Base-by-base conservation (phyloP, 2,329 filamentous ascomycete genomes). In the Curvularia eragrostidis region DNA sequence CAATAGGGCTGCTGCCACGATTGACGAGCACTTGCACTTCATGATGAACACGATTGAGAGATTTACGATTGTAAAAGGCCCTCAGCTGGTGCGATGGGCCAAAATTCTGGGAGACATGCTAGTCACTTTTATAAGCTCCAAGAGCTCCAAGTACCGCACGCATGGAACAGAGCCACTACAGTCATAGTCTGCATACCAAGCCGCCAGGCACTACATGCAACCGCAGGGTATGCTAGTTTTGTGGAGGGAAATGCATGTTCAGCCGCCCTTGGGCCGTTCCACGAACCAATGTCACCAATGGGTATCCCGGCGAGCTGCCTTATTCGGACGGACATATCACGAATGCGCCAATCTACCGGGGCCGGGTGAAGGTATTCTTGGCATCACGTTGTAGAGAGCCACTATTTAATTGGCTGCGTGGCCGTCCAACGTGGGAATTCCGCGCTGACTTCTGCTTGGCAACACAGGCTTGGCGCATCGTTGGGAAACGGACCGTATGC, bases 91-190 rank as follows among this genome's bases (percentile, higher is more conserved):
- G 66, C 67, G 63, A 69, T 68, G 59, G 59, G 58, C 52, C 52
- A 34, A 36, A 59, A 58, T 42, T 48, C 39, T 50, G 38, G 47
- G 51, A 62, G 62, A 51, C 69, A 59, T 56, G 49, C 39, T 49
- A 48, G 42, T 48, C 54, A 50, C 65, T 66, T 69, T 73, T 75
- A 75, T 73, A 72, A 71, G 63, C 59, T 66, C 49, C 50, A 60
- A 66, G 46, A 60, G 66, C 58, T 61, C 49, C 54, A 34, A 64
- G 67, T 64, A 66, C 63, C 67, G 65, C 68, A 68, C 66, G 48
- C 30, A 52, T 60, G 55, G 47, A 58, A 54, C 38, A 53, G 26
- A 41, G 48, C 51, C 8, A 54, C 57, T 56, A 15, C 53, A 18
- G 50, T 44, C 39, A 56, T 42, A 39, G 41, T 36, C 47, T 48